These are phyloP conservation scores for Petrea volubilis DNA, from an alignment of 257 asterid genomes.

Conservation along the genomic window DNA sequence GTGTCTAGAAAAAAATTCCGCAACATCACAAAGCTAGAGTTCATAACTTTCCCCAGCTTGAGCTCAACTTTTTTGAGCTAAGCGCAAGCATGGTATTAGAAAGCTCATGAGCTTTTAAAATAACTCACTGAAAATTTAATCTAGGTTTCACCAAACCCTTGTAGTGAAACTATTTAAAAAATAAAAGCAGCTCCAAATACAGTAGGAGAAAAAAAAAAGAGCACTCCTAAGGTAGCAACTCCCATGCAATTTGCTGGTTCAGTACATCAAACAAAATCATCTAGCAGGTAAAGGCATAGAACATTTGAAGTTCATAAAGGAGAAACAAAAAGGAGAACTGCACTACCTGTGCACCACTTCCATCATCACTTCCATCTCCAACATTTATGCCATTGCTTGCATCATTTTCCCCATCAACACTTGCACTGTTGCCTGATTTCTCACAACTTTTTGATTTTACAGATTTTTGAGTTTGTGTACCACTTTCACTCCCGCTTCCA, in stretches of 20 bases:
- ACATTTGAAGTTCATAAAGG: background rate
- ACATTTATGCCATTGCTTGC: background rate
- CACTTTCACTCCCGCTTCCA: conserved; percentile 76
- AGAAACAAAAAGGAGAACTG: background rate
- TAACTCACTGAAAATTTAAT: background rate
- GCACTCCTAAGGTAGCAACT: background rate
- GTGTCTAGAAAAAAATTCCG: conserved; percentile 23
- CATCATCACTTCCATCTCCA: background rate
- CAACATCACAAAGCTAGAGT: no score
- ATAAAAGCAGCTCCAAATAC: background rate
- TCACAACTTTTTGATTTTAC: conserved; percentile 39
- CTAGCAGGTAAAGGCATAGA: background rate
- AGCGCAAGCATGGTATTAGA: no score
- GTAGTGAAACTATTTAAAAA: background rate
- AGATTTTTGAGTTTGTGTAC: conserved; percentile 52
- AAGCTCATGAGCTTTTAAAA: no score
- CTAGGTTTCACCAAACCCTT: background rate
- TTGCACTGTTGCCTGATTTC: background rate
- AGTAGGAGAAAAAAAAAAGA: background rate
- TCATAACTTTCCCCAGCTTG: no score
- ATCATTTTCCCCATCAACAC: background rate
- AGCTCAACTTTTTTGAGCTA: no score
- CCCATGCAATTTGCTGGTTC: background rate
- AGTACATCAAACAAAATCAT: background rate
- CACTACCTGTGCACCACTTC: background rate